Percentiles rank a stretch among this genome's conserved stretches.
phyloP scores from a whole-genome alignment of 768 basidiomycete species.

The Suillus occidentalis region DNA sequence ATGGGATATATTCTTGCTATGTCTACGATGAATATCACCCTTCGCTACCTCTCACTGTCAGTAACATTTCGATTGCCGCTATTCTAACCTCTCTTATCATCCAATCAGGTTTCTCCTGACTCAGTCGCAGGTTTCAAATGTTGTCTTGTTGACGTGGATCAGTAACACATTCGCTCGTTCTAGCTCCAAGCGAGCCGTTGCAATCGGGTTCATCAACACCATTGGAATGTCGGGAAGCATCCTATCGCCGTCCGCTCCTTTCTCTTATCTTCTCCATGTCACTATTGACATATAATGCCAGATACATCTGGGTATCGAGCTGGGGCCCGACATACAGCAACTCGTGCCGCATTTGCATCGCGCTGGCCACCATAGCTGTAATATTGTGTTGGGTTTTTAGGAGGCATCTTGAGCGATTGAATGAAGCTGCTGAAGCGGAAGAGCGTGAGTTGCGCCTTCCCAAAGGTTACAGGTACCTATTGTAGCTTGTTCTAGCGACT shows the following conservation, averaged over 20 bases:
- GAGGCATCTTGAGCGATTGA: constrained; percentile 38
- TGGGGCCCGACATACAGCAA: constrained; percentile 69
- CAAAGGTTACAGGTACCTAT: constrained; percentile 44
- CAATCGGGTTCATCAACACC: constrained; percentile 8
- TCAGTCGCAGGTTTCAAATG: constrained; percentile 64
- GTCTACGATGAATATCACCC: constrained; percentile 56
- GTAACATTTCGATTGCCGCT: constrained; percentile 15
- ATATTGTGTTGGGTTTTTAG: constrained; percentile 48
- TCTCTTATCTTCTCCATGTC: constrained; percentile 8
- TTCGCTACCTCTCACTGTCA: constrained; percentile 58
- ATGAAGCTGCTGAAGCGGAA: constrained; percentile 35
- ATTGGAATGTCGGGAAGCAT: constrained; percentile 6
- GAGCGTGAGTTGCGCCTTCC: constrained; percentile 35
- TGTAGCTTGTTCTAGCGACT: constrained; percentile 24
- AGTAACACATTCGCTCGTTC: constrained; percentile 64
- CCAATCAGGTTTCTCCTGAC: constrained; percentile 64
- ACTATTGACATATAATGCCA: constrained; percentile 15
- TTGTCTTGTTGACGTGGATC: constrained; percentile 53
- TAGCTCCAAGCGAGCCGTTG: constrained; percentile 69
- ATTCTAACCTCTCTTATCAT: not conserved
- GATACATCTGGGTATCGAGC: constrained; percentile 59
- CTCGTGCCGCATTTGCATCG: constrained; percentile 70
- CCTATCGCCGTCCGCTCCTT: constrained; percentile 8
- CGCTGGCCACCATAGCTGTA: constrained; percentile 48
- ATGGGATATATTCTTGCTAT: constrained; percentile 64